Evolutionary conservation across 2,329 filamentous ascomycete genomes (phyloP), one percentile per base, ranked within the genome.

Genomic region (Chaetomiaceae sp.): DNA sequence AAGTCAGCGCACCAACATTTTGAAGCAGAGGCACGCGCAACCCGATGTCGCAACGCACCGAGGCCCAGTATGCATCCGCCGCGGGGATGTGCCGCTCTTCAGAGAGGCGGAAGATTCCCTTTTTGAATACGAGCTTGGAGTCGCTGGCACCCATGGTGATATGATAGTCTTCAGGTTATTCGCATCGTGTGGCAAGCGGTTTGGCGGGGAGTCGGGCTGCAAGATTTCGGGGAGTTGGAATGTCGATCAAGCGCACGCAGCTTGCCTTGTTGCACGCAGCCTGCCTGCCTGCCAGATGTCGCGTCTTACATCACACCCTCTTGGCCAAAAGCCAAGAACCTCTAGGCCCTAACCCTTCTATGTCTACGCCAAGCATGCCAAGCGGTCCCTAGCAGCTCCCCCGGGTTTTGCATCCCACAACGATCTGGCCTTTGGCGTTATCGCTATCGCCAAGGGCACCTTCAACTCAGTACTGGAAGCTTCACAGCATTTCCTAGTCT

Each of bases 121-220:
- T 88, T 71, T 96, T 97, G 78, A 98, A 97, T 64, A 91, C 88
- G 64, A 97, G 83, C 78, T 97, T 97, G 61, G 91, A 97, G 72
- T 97, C 91, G 70, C 91, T 96, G 64, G 91, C 91, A 68, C 93
- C 93, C 93, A 98, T 98, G 47, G 56, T 67, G 55, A 24, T 9
- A 49, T 55, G 48, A 45, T n/a, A n/a, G n/a, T n/a, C n/a, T 44
- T 57, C 48, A 54, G 15, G 39, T 45, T 42, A 48, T 50, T 53
- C 45, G 39, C 53, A 56, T 56, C 39, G 47, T 54, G 33, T 11
- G 49, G 45, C 8, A n/a, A 17, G 24, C 29, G 43, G 26, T 39
- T 38, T 32, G 15, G 36, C 24, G 45, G 49, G 37, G 39, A 38
- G 33, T 19, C 42, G 42, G 42, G 33, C 41, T 17, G 27, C 30